Conservation (phyloP, 1,284 basidiomycete species). For the Farysia itapuensis region DNA sequence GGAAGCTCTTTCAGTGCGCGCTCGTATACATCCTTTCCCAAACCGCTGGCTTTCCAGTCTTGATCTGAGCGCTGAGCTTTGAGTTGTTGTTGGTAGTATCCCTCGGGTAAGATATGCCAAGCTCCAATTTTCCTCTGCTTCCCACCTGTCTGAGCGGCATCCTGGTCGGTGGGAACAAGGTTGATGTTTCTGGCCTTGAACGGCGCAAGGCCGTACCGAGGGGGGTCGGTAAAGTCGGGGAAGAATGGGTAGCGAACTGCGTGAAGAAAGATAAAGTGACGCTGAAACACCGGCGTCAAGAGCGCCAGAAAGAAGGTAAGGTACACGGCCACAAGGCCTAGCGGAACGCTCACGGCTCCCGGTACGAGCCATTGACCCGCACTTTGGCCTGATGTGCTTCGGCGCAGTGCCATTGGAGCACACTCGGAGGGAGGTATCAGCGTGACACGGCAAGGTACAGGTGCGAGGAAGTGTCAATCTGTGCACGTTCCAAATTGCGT, state of each 20-base stretch:
- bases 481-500: no score
- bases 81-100: conserved; percentile 64
- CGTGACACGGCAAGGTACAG: no score
- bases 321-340: conserved; percentile 14
- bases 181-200: conserved; percentile 76
- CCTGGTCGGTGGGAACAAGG: conserved; percentile 74
- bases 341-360: no score
- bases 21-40: conserved; percentile 35
- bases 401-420: no score
- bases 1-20: conserved; percentile 31
- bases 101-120: conserved; percentile 82
- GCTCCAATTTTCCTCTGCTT: conserved; percentile 79
- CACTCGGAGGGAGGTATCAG: no score
- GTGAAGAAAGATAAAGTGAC: conserved; percentile 42
- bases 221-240: conserved; percentile 12
- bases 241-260: conserved; percentile 34
- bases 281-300: conserved; percentile 18
- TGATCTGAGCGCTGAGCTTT: not conserved
- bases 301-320: conserved; percentile 28
- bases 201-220: conserved; percentile 63
- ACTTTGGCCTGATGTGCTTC: no score
- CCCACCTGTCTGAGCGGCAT: no score
- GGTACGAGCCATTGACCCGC: no score
- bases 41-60: conserved; percentile 29
- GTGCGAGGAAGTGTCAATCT: no score